A percentile compares a stretch with the other conserved stretches of the same genome.
Conservation (phyloP, 345 rosid species). For the Salix udensis region DNA sequence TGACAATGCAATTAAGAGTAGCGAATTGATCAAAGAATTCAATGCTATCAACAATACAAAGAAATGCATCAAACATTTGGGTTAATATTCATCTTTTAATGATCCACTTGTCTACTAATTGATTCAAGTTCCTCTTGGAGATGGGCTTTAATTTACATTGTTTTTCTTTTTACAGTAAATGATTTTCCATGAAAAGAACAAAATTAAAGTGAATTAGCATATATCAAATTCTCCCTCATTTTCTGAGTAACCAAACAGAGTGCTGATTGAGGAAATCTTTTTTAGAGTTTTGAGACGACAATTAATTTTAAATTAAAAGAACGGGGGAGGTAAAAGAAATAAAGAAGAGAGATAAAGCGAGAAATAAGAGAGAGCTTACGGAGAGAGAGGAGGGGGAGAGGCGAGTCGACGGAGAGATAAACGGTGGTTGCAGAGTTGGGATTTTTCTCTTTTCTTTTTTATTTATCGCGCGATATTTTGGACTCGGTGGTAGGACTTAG, state of each 20-base stretch:
- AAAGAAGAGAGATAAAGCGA: conserved; percentile 26
- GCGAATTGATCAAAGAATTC: background rate
- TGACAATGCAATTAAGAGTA: background rate
- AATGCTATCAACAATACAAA: background rate
- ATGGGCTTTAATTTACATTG: background rate
- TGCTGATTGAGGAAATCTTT: background rate
- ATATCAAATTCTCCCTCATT: conserved; percentile 1
- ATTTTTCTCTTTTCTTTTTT: conserved; percentile 2
- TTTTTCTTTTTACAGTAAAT: background rate
- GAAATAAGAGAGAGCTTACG: conserved; percentile 42
- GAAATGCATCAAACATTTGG: background rate
- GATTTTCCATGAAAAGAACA: background rate
- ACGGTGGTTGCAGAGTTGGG: conserved; percentile 35
- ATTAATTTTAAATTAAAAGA: background rate
- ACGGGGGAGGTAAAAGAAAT: background rate
- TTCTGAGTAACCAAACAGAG: conserved; percentile 29
- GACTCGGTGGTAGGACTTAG: background rate
- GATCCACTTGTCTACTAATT: background rate
- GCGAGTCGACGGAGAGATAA: conserved; percentile 46
- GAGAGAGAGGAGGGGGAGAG: conserved; percentile 18
- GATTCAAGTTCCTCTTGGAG: background rate
- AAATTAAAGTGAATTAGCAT: background rate
- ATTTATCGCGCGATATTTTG: conserved; percentile 53
- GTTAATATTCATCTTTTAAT: background rate
- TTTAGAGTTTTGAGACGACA: background rate